These are phyloP conservation scores for Apiosordaria backusii DNA, from an alignment of 495 filamentous ascomycete species.

Conservation along the genomic window DNA sequence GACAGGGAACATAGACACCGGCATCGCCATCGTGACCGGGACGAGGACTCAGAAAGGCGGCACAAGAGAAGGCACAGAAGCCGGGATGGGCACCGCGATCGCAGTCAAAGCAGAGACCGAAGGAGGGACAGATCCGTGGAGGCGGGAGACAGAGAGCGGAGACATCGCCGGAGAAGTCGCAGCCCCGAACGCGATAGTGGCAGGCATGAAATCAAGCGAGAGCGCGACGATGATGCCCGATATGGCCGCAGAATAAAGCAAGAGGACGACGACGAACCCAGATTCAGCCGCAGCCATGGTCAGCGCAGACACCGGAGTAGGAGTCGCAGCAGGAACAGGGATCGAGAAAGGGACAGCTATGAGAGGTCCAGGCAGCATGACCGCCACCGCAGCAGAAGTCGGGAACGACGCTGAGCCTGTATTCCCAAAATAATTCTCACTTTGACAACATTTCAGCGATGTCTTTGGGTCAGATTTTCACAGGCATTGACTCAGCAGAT, in stretches of 20 bases:
- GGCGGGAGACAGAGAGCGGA: conserved; percentile 6
- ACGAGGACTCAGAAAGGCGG: conserved; percentile 14
- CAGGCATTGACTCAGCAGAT: not conserved
- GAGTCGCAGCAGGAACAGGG: conserved; percentile 27
- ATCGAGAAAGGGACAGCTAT: conserved; percentile 11
- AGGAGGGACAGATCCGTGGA: conserved; percentile 18
- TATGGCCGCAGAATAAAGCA: conserved; percentile 11
- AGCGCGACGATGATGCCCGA: conserved; percentile 11
- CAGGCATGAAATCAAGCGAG: conserved; percentile 14
- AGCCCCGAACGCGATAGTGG: conserved; percentile 24
- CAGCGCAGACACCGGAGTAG: conserved; percentile 23
- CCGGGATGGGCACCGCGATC: conserved; percentile 27
- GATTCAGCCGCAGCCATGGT: conserved; percentile 8
- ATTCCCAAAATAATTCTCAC: no score
- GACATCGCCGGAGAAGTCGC: conserved; percentile 27
- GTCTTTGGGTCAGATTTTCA: not conserved
- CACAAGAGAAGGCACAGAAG: conserved; percentile 18
- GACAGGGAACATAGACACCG: not conserved
- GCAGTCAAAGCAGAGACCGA: conserved; percentile 39
- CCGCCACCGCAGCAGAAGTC: conserved; percentile 21
- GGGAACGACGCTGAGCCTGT: not conserved
- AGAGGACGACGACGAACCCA: not conserved
- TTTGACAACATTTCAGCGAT: no score
- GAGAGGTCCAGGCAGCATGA: conserved; percentile 13
- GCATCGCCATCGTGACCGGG: conserved; percentile 22